These are phyloP conservation scores for Apophysomyces ossiformis DNA, from an alignment of 371 early-diverging fungal genomes.

Conservation along the genomic window DNA sequence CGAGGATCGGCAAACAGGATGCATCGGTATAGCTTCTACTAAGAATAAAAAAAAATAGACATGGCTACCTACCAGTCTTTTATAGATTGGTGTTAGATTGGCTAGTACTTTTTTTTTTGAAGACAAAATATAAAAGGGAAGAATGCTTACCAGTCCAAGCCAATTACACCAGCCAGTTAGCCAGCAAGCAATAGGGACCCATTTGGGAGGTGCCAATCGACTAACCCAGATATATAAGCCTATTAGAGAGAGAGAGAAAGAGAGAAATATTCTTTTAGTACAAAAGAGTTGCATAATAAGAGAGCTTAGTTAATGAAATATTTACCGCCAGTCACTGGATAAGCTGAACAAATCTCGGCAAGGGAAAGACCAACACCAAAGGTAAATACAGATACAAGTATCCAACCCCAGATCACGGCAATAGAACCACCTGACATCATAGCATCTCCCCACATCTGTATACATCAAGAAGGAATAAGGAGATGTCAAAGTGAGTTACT, in stretches of 20 bases:
- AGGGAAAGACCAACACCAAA: conserved; percentile 68
- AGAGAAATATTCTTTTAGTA: neutral
- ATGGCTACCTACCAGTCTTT: conserved; percentile 26
- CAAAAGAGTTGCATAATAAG: conserved; percentile 8
- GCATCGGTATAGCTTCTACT: too few species aligned
- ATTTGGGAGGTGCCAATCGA: conserved; percentile 52
- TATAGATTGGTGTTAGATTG: neutral
- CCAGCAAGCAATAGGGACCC: conserved; percentile 62
- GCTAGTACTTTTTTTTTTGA: neutral
- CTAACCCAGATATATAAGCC: conserved; percentile 68
- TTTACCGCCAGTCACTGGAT: conserved; percentile 69
- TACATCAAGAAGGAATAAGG: neutral
- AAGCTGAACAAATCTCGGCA: conserved; percentile 78
- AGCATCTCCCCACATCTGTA: conserved; percentile 58
- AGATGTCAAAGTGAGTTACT: neutral
- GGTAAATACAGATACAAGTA: conserved; percentile 65
- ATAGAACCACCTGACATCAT: conserved; percentile 73
- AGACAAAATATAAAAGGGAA: neutral
- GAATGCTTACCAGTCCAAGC: conserved; percentile 50
- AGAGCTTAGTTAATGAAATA: too few species aligned
- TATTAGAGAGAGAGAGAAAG: neutral
- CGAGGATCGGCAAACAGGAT: neutral
- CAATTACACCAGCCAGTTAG: conserved; percentile 65
- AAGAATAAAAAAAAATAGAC: neutral
- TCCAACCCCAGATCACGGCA: conserved; percentile 74